Evolutionary conservation across 2,329 filamentous ascomycete genomes (phyloP), one percentile per base, ranked within the genome.

Genomic region (Cryphonectria naterciae): DNA sequence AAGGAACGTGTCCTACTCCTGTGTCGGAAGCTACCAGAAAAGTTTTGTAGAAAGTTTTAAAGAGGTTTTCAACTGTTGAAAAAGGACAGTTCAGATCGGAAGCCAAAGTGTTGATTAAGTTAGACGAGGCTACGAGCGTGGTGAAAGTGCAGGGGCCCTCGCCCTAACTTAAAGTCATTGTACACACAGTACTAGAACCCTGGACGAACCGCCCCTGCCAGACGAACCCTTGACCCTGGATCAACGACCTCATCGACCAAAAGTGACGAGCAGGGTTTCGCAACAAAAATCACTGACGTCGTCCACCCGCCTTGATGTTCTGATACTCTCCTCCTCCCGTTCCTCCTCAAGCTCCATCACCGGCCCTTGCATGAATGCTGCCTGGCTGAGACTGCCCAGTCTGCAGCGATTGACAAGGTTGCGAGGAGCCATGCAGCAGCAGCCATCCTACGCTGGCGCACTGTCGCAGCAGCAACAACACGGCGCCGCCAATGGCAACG

Each of bases 381-480:
- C 67, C 25, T 39, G 70, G 63, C 65, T 70, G n/a, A 56, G 68
- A 52, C 32, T 65, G 11, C 28, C 66, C 43, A 28, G 62, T 52
- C 37, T 43, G 17, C 46, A 68, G 37, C n/a, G 68, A 41, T 66
- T 54, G 22, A 35, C 25, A 39, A 37, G 63, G 37, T 60, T 56
- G 8, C 68, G 52, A 58, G 37, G 35, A 63, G 58, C 46, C 56
- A 72, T 72, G 71, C 68, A 66, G 71, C 68, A 66, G 41, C 28
- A 32, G 41, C 68, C 68, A 28, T 69, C 37, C 15, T 71, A 70
- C 61, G 71, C 62, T 46, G 71, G 71, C 71, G 71, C 71, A 32
- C 39, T 70, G 56, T 46, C 68, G 65, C 67, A 72, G 58, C 63
- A 63, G 41, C 56, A 68, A 25, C 66, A 62, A 35, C 41, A 68